Conservation (phyloP, 2,329 filamentous ascomycete genomes). For the Grosmannia huntii region DNA sequence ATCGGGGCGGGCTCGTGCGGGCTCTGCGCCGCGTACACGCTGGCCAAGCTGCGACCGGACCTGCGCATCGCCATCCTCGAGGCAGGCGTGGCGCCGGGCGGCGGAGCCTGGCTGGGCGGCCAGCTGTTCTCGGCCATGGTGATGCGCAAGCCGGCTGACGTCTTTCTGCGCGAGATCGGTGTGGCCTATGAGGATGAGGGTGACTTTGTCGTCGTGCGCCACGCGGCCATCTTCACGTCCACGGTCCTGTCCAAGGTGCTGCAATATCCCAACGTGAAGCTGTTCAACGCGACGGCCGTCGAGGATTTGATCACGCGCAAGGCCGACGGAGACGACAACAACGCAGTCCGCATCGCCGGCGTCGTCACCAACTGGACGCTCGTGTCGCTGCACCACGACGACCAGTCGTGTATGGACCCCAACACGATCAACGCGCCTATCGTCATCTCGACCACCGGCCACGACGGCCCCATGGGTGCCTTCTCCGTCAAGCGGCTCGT, state of each 20-base stretch:
- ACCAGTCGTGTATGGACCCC: conserved; percentile 92
- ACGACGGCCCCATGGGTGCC: conserved; percentile 82
- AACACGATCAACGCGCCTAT: conserved; percentile 92
- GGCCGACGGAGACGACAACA: conserved; percentile 29
- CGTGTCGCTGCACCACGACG: conserved; percentile 74
- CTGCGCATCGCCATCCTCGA: conserved; percentile 87
- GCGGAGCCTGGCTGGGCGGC: conserved; percentile 84
- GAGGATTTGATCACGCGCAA: conserved; percentile 82
- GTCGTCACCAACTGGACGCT: conserved; percentile 96
- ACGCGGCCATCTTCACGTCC: conserved; percentile 83
- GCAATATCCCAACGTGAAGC: conserved; percentile 79
- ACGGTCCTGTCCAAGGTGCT: conserved; percentile 77
- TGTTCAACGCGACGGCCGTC: conserved; percentile 89
- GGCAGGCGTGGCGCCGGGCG: conserved; percentile 74
- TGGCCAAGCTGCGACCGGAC: conserved; percentile 74
- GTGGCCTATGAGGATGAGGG: conserved; percentile 82
- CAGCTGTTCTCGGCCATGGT: conserved; percentile 95
- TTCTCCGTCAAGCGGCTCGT: conserved; percentile 87
- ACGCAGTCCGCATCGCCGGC: conserved; percentile 60
- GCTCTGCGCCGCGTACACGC: conserved; percentile 64
- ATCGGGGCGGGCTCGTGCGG: conserved; percentile 84
- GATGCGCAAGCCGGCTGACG: conserved; percentile 83
- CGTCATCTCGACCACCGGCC: conserved; percentile 79
- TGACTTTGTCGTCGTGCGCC: conserved; percentile 83
- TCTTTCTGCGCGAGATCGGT: conserved; percentile 68